These are phyloP conservation scores for Eimeria necatrix DNA, from an alignment of 169 alveolate species.

Conservation along the genomic window DNA sequence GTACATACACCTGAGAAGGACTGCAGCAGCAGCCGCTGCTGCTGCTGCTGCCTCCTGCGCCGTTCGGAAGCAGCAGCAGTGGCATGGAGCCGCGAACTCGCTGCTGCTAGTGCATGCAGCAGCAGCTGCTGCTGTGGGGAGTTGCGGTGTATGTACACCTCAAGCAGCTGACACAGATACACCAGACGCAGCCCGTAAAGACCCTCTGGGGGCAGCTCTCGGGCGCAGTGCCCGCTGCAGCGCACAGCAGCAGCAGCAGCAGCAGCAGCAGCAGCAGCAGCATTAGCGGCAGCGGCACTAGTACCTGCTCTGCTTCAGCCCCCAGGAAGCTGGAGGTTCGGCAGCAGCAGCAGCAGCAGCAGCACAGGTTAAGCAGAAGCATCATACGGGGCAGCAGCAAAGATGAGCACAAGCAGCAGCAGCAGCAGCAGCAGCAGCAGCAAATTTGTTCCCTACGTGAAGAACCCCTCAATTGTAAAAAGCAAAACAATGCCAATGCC, in stretches of 20 bases:
- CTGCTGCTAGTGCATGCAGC: not conserved
- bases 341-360: not conserved
- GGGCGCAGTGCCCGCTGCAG: constrained; percentile 53
- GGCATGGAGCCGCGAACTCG: not conserved
- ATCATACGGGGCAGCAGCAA: not conserved
- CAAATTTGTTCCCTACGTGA: not conserved
- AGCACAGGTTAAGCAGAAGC: not conserved
- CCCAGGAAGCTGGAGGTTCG: not conserved
- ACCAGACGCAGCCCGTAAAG: not conserved
- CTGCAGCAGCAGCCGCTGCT: constrained; percentile 30
- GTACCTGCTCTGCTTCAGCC: not conserved
- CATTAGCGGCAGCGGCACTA: not conserved
- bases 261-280: constrained; percentile 22
- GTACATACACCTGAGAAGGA: constrained; percentile 37
- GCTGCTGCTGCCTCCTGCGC: constrained; percentile 31
- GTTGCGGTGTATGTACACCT: constrained; percentile 15
- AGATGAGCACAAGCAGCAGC: not conserved
- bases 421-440: not conserved
- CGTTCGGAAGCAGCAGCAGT: constrained; percentile 19
- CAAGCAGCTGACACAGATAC: constrained; percentile 3
- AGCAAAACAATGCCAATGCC: constrained; percentile 15
- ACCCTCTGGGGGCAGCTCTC: constrained; percentile 36
- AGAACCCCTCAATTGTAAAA: constrained; percentile 48
- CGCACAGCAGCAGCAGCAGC: constrained; percentile 9
- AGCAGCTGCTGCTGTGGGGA: not conserved